Percentiles rank a stretch among this genome's conserved stretches.
Conservation (phyloP, 2,329 filamentous ascomycete species). For the Botrytis paeoniae region DNA sequence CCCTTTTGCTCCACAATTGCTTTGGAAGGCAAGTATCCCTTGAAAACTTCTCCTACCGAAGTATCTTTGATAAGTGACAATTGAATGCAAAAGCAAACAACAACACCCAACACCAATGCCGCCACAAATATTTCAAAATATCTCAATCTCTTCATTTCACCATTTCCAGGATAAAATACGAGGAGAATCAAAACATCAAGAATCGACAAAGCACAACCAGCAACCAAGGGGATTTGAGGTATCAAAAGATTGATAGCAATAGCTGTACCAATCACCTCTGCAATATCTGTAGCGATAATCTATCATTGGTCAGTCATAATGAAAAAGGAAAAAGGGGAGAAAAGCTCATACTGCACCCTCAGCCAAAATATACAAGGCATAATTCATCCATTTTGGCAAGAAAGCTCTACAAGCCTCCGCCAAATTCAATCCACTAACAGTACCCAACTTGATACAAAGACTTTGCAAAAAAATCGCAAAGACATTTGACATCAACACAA, state of each 20-base stretch:
- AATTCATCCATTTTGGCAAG: conserved; percentile 53
- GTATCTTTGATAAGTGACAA: conserved; percentile 59
- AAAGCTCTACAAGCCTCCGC: conserved; percentile 49
- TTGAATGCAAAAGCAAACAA: conserved; percentile 69
- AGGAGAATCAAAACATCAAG: conserved; percentile 66
- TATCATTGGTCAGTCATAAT: conserved; percentile 23
- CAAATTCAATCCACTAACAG: conserved; percentile 52
- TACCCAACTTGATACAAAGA: conserved; percentile 54
- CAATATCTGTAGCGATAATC: conserved; percentile 58
- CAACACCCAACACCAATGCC: conserved; percentile 63
- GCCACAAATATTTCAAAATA: conserved; percentile 65
- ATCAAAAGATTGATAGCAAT: conserved; percentile 67
- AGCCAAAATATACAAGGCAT: conserved; percentile 51
- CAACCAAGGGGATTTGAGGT: conserved; percentile 61
- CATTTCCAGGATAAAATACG: conserved; percentile 60
- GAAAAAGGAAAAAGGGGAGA: background rate
- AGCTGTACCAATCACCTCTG: conserved; percentile 63
- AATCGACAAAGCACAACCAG: conserved; percentile 66
- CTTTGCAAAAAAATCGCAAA: conserved; percentile 58
- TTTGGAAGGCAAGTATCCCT: conserved; percentile 61
- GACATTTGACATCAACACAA: conserved; percentile 55
- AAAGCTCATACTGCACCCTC: conserved; percentile 44
- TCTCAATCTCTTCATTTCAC: conserved; percentile 56
- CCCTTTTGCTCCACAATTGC: conserved; percentile 56
- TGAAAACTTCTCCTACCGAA: conserved; percentile 57